A percentile compares a stretch with the other conserved stretches of the same genome.
phyloP scores from a whole-genome alignment of 495 filamentous ascomycete species.

The Penicillium paradoxum region DNA sequence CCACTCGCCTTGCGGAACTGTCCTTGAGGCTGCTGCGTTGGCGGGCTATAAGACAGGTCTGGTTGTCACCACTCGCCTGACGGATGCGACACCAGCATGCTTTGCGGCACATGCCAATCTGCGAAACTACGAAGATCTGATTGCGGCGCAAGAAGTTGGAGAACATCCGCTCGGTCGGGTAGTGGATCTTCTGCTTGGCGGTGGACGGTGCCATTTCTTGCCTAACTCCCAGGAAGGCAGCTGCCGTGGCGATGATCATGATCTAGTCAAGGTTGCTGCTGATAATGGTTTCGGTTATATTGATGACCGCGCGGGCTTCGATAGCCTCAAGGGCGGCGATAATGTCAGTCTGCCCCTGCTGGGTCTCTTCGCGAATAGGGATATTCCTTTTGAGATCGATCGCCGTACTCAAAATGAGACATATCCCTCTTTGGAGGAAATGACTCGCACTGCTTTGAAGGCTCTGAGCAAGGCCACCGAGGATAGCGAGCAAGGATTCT shows the following conservation, averaged over 20 bases:
- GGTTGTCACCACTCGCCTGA: slow-evolving; percentile 92
- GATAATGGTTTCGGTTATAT: slow-evolving; percentile 79
- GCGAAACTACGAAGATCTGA: slow-evolving; percentile 76
- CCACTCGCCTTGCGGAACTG: slow-evolving; percentile 82
- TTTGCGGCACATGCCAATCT: slow-evolving; percentile 85
- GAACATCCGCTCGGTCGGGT: slow-evolving; percentile 78
- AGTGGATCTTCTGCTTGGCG: slow-evolving; percentile 88
- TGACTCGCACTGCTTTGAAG: slow-evolving; percentile 76
- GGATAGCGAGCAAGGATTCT: slow-evolving; percentile 88
- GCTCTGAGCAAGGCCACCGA: slow-evolving; percentile 78
- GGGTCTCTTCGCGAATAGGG: slow-evolving; percentile 75
- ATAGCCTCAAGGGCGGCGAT: slow-evolving; percentile 64
- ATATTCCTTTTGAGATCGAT: slow-evolving; percentile 93
- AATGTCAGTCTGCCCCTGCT: slow-evolving; percentile 75
- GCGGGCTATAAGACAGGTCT: slow-evolving; percentile 89
- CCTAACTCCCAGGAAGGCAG: slow-evolving; percentile 70
- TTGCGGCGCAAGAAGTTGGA: slow-evolving; percentile 87
- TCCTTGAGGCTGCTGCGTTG: slow-evolving; percentile 89
- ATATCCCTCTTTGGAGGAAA: slow-evolving; percentile 89
- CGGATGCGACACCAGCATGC: slow-evolving; percentile 95
- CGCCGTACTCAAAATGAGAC: slow-evolving; percentile 67
- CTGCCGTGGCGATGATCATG: slow-evolving; percentile 69
- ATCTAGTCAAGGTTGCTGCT: slow-evolving; percentile 63
- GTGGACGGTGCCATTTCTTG: slow-evolving; percentile 89
- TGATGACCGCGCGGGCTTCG: slow-evolving; percentile 66